phyloP scores from a whole-genome alignment of 352 stramenopile species.

The Aphanomyces stellatus region DNA sequence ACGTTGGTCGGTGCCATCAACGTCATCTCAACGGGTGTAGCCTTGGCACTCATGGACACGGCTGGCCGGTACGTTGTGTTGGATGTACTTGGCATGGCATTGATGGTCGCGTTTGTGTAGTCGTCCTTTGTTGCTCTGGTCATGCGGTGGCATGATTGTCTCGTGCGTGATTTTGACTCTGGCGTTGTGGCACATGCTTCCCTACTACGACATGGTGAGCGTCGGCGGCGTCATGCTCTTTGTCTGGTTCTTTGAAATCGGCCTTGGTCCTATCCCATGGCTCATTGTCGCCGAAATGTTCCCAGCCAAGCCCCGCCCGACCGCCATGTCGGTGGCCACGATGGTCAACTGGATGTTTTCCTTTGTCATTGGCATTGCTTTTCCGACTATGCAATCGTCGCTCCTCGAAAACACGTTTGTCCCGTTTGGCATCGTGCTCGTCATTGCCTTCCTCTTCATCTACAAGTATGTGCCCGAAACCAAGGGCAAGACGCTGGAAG shows the following conservation, averaged over 20 bases:
- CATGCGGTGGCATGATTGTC: constrained; percentile 54
- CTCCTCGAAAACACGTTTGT: constrained; percentile 86
- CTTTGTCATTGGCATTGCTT: constrained; percentile 91
- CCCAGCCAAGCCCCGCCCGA: constrained; percentile 87
- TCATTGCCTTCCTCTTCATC: constrained; percentile 68
- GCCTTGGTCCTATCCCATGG: constrained; percentile 89
- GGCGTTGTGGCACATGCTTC: constrained; percentile 50
- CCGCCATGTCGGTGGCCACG: constrained; percentile 83
- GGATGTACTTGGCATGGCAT: not conserved
- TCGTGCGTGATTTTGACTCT: constrained; percentile 57
- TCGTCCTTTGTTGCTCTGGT: constrained; percentile 62
- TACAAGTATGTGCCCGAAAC: constrained; percentile 86
- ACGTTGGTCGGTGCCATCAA: constrained; percentile 61
- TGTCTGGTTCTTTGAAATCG: constrained; percentile 56
- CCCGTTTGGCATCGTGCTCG: constrained; percentile 80
- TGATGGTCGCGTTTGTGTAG: constrained; percentile 5
- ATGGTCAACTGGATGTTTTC: constrained; percentile 95
- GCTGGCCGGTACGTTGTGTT: constrained; percentile 27
- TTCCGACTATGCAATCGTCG: constrained; percentile 83
- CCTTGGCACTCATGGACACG: constrained; percentile 67
- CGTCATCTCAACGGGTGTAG: constrained; percentile 60
- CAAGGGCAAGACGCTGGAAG: constrained; percentile 71
- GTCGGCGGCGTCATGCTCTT: constrained; percentile 64
- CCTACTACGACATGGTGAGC: constrained; percentile 51
- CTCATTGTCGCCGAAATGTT: constrained; percentile 97